phyloP scores from a whole-genome alignment of 2,329 filamentous ascomycete genomes.

The Aulographum hederae region DNA sequence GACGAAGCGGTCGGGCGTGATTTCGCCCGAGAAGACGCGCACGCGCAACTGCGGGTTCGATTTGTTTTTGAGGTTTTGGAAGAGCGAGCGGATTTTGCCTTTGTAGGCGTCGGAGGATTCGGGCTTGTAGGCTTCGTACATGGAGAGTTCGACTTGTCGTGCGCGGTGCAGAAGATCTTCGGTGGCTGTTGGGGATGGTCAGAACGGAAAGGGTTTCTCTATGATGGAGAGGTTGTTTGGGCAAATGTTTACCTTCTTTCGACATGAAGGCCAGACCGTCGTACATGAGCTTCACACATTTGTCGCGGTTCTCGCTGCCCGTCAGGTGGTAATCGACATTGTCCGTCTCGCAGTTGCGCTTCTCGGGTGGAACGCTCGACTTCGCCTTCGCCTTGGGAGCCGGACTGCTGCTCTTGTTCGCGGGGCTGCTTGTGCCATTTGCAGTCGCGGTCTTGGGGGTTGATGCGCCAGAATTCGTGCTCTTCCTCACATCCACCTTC shows the following conservation, averaged over 20 bases:
- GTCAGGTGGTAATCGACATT: slow-evolving; percentile 63
- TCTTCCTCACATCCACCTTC: slow-evolving; percentile 56
- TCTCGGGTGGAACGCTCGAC: slow-evolving; percentile 44
- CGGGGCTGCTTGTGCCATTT: slow-evolving; percentile 16
- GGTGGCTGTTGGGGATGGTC: slow-evolving; percentile 29
- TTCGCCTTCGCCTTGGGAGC: slow-evolving; percentile 31
- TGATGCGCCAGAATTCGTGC: slow-evolving; percentile 20
- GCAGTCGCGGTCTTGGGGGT: slow-evolving; percentile 26
- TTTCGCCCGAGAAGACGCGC: slow-evolving; percentile 57
- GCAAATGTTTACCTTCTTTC: slow-evolving; percentile 21
- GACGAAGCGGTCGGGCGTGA: slow-evolving; percentile 57
- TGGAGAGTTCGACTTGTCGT: slow-evolving; percentile 60
- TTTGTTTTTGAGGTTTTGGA: slow-evolving; percentile 87
- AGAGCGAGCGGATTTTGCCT: slow-evolving; percentile 78
- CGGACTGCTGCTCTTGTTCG: slow-evolving; percentile 32
- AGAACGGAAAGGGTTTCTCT: slow-evolving; percentile 11
- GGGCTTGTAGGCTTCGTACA: slow-evolving; percentile 49
- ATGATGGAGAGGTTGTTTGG: not conserved
- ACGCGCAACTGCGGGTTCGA: slow-evolving; percentile 62
- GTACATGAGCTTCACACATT: slow-evolving; percentile 80
- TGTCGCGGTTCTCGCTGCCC: slow-evolving; percentile 55
- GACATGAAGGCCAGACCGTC: slow-evolving; percentile 71
- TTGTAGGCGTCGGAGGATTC: slow-evolving; percentile 60
- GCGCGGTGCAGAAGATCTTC: slow-evolving; percentile 48
- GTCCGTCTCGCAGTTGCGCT: slow-evolving; percentile 68